phyloP scores from a whole-genome alignment of 306 rosid genomes.

The Arachis hypogaea region DNA sequence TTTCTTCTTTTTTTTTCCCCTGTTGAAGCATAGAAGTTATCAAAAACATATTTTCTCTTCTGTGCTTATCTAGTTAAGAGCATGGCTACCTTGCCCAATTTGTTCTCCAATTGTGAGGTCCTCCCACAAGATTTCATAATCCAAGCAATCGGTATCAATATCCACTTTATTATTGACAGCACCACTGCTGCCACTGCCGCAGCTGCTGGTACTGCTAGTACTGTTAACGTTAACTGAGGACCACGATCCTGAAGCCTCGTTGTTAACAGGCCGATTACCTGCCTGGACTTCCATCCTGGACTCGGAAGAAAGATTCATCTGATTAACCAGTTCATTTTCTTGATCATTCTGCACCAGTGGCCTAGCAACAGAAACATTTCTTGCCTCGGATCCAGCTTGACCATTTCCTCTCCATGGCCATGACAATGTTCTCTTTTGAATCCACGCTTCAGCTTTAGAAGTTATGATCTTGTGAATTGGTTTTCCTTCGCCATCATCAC shows the following conservation, averaged over 20 bases:
- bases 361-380: slow-evolving; percentile 56
- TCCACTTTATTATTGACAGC: slow-evolving; percentile 73
- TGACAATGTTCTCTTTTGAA: slow-evolving; percentile 74
- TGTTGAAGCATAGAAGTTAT: slow-evolving; percentile 19
- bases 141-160: slow-evolving; percentile 77
- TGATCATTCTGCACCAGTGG: slow-evolving; percentile 81
- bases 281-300: slow-evolving; percentile 58
- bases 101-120: slow-evolving; percentile 90
- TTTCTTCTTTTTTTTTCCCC: background rate
- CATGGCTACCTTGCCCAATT: slow-evolving; percentile 88
- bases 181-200: slow-evolving; percentile 83
- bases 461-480: slow-evolving; percentile 74
- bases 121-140: slow-evolving; percentile 96
- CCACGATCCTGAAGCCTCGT: slow-evolving; percentile 92
- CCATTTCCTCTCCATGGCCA: slow-evolving; percentile 93
- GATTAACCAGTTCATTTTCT: slow-evolving; percentile 60
- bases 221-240: slow-evolving; percentile 85
- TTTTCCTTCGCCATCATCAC: slow-evolving; percentile 71
- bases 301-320: slow-evolving; percentile 45
- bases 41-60: slow-evolving; percentile 34
- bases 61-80: slow-evolving; percentile 19
- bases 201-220: slow-evolving; percentile 94
- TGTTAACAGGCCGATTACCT: slow-evolving; percentile 55
- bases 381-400: slow-evolving; percentile 64
- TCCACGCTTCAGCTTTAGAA: slow-evolving; percentile 90